Evolutionary conservation across 2,329 filamentous ascomycete genomes (phyloP).

Genomic region (Apiospora arundinis): DNA sequence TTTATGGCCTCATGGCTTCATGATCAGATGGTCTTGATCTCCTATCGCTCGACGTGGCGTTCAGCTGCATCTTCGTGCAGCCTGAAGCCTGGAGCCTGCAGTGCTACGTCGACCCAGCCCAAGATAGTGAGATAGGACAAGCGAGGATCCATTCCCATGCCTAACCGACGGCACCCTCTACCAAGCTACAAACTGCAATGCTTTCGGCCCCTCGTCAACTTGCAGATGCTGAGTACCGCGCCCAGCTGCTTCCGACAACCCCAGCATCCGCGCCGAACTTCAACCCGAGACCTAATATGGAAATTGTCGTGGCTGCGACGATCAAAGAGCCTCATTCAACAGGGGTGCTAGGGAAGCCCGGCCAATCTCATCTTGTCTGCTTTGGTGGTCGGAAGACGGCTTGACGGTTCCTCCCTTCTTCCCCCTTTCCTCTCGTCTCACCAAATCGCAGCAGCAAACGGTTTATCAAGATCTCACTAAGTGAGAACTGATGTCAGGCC

Average conservation of each 20-base stretch:
- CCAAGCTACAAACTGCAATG: background rate
- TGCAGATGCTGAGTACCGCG: background rate
- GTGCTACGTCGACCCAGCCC: background rate
- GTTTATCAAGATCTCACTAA: constrained; percentile 6
- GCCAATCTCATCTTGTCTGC: background rate
- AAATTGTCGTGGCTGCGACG: background rate
- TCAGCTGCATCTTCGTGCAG: constrained; percentile 1
- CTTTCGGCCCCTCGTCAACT: background rate
- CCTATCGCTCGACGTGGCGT: background rate
- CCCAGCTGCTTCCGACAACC: background rate
- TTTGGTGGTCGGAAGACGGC: background rate
- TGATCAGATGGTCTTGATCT: background rate
- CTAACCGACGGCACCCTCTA: background rate
- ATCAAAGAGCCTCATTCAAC: background rate
- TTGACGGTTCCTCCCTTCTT: background rate
- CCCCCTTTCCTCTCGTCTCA: constrained; percentile 1
- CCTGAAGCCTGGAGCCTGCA: background rate
- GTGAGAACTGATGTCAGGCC: constrained; percentile 3
- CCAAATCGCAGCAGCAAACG: constrained; percentile 6
- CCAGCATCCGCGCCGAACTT: background rate
- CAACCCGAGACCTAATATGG: background rate
- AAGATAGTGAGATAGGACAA: background rate
- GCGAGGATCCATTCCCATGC: background rate
- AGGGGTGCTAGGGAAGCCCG: background rate
- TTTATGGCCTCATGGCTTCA: background rate